Evolutionary conservation across 1,284 basidiomycete species (phyloP).

Genomic region (Ganoderma multipileum): DNA sequence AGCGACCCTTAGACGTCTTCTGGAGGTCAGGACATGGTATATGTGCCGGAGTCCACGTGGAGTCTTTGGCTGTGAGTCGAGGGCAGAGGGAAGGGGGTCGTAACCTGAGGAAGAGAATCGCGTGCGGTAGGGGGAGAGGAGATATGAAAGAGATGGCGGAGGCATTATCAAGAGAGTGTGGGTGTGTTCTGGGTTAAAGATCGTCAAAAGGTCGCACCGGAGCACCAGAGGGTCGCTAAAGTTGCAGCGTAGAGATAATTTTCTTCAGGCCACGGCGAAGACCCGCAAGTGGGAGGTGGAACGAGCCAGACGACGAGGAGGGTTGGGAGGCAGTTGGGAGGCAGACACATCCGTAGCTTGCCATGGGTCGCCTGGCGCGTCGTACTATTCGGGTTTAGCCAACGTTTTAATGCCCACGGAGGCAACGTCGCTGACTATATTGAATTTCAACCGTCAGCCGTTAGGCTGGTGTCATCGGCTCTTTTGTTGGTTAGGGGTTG

Average conservation of each 20-base stretch:
- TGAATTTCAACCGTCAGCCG: neutral
- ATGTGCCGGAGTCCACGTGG: neutral
- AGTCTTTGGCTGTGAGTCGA: neutral
- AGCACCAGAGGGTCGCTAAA: neutral
- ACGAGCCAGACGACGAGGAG: neutral
- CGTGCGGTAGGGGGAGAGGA: neutral
- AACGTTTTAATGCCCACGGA: neutral
- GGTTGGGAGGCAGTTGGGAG: neutral
- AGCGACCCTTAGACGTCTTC: slow-evolving; percentile 11
- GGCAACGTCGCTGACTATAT: neutral
- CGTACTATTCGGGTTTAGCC: neutral
- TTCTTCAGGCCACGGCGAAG: neutral
- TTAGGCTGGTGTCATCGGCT: neutral
- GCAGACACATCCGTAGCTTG: too few relatives aligned
- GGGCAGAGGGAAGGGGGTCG: slow-evolving; percentile 15
- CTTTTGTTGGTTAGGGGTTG: neutral
- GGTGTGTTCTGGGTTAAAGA: too few relatives aligned
- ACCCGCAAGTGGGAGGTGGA: neutral
- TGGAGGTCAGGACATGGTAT: slow-evolving; percentile 7
- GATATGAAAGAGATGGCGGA: neutral
- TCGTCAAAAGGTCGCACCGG: neutral
- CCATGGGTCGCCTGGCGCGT: neutral
- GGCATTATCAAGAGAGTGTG: neutral
- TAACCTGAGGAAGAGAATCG: slow-evolving; percentile 4
- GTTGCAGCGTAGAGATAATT: neutral